These are phyloP conservation scores for Eremothecium coryli DNA, from an alignment of 1,139 yeast genomes.

Conservation along the genomic window DNA sequence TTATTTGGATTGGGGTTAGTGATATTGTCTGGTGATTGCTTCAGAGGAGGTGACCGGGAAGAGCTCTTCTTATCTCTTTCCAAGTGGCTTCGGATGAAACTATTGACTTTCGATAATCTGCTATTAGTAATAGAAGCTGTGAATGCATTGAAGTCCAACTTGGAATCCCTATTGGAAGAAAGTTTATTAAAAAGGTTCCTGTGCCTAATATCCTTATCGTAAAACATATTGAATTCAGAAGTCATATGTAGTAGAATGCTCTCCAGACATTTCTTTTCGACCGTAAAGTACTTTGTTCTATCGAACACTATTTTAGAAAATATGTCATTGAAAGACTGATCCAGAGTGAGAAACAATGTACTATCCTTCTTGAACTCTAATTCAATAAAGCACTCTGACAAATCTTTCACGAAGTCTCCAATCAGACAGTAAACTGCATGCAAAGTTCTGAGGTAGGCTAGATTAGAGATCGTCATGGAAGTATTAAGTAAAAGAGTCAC, in stretches of 20 bases:
- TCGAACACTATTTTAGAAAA: conserved; percentile 66
- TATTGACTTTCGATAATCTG: conserved; percentile 32
- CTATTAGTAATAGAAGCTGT: conserved; percentile 18
- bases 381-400: conserved; percentile 46
- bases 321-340: conserved; percentile 62
- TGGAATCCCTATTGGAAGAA: conserved; percentile 13
- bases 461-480: conserved; percentile 53
- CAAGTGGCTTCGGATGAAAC: conserved; percentile 35
- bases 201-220: conserved; percentile 44
- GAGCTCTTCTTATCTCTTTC: conserved; percentile 30
- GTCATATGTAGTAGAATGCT: conserved; percentile 47
- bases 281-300: conserved; percentile 51
- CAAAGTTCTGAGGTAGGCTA: conserved; percentile 72
- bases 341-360: conserved; percentile 46
- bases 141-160: conserved; percentile 18
- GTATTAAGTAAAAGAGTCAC: conserved; percentile 53
- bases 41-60: conserved; percentile 26
- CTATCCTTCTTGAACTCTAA: conserved; percentile 40
- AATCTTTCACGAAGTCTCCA: conserved; percentile 54
- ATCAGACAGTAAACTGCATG: conserved; percentile 56
- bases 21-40: conserved; percentile 10
- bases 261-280: conserved; percentile 65
- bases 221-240: conserved; percentile 41
- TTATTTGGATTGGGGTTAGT: conserved; percentile 8
- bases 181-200: conserved; percentile 39